phyloP scores from a whole-genome alignment of 2,329 filamentous ascomycete genomes.

The Neobulgaria alba region DNA sequence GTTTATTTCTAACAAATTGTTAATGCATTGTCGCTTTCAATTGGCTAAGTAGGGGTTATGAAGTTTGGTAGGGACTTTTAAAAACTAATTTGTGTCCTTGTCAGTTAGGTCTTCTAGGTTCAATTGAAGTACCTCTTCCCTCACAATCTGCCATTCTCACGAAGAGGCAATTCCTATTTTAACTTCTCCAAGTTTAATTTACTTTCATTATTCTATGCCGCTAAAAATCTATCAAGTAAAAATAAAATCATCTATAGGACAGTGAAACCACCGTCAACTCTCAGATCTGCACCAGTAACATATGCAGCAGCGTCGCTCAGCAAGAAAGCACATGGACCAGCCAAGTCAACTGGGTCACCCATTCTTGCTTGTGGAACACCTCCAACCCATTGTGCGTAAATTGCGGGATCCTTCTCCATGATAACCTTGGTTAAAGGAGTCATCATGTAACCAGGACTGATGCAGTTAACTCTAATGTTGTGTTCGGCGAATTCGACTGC shows the following conservation, averaged over 20 bases:
- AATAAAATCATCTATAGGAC: background rate
- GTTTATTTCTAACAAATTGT: too few species aligned
- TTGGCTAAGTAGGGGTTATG: too few species aligned
- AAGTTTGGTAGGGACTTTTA: too few species aligned
- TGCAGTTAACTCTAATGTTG: slow-evolving; percentile 88
- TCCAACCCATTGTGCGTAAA: slow-evolving; percentile 83
- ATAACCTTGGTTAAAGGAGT: slow-evolving; percentile 90
- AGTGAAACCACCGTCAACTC: slow-evolving; percentile 1
- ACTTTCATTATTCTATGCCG: background rate
- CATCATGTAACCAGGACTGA: slow-evolving; percentile 93
- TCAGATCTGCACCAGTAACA: slow-evolving; percentile 39
- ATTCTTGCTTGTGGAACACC: slow-evolving; percentile 90
- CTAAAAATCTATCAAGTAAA: background rate
- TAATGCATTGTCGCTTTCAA: too few species aligned
- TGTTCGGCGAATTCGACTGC: slow-evolving; percentile 89
- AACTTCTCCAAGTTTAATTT: background rate
- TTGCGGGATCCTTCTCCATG: slow-evolving; percentile 82
- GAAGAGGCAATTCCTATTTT: too few species aligned
- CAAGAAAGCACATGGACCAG: slow-evolving; percentile 75
- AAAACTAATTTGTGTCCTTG: too few species aligned
- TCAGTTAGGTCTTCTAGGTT: too few species aligned
- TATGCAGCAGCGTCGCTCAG: slow-evolving; percentile 50
- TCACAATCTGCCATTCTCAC: too few species aligned
- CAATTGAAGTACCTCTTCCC: too few species aligned
- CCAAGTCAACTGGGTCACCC: slow-evolving; percentile 83